Evolutionary conservation across 257 asterid genomes (phyloP).

Genomic region (Nicotiana tomentosiformis): DNA sequence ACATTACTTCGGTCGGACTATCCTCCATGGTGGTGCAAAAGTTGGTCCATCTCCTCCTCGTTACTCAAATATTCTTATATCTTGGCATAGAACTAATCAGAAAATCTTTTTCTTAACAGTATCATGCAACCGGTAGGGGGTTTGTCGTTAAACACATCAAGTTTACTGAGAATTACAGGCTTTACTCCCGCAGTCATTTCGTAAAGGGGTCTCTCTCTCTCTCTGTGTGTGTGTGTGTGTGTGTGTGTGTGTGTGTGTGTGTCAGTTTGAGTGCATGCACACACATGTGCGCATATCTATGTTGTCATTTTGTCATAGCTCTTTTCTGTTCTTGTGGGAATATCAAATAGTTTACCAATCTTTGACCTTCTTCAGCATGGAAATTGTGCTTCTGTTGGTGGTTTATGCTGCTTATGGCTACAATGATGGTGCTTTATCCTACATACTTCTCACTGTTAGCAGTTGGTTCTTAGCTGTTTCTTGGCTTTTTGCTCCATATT

Average conservation of each 20-base stretch:
- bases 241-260: neutral
- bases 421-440: constrained; percentile 61
- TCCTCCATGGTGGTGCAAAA: constrained; percentile 98
- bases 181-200: constrained; percentile 93
- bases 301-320: neutral
- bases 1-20: constrained; percentile 96
- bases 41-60: constrained; percentile 36
- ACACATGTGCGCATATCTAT: neutral
- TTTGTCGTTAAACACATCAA: constrained; percentile 96
- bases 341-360: constrained; percentile 10
- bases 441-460: constrained; percentile 85
- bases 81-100: constrained; percentile 10
- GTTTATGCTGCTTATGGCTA: constrained; percentile 81
- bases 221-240: constrained; percentile 7
- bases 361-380: constrained; percentile 62
- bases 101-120: constrained; percentile 41
- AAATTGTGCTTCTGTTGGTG: constrained; percentile 75
- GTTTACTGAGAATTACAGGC: constrained; percentile 94
- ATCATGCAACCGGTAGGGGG: constrained; percentile 98
- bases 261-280: neutral
- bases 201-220: constrained; percentile 76
- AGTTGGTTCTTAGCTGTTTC: constrained; percentile 91
- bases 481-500: constrained; percentile 96
- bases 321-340: neutral
- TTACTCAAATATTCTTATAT: constrained; percentile 5